Conservation (phyloP, 2,329 filamentous ascomycete genomes). For the Fusarium verticillioides region DNA sequence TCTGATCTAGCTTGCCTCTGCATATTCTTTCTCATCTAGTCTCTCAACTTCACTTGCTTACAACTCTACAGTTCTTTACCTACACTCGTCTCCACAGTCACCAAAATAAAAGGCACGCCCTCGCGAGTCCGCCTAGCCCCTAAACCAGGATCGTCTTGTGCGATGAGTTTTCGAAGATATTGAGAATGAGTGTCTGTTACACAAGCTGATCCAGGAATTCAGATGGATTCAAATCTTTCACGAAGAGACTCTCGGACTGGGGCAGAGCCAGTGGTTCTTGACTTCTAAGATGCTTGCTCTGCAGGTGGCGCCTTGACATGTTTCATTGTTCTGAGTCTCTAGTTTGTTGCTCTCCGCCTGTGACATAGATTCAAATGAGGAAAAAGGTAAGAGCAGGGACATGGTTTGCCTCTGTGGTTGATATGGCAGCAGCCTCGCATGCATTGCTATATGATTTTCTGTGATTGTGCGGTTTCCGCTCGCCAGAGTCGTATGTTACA, state of each 20-base stretch:
- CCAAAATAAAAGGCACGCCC: not conserved
- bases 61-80: no score
- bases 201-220: not conserved
- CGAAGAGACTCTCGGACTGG: not conserved
- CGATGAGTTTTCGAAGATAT: not conserved
- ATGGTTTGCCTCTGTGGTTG: not conserved
- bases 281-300: not conserved
- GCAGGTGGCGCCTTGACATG: not conserved
- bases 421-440: not conserved
- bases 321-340: not conserved
- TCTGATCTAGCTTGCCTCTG: no score
- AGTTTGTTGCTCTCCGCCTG: not conserved
- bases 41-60: not conserved
- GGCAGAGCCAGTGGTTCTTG: not conserved
- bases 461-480: not conserved
- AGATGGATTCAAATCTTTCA: not conserved
- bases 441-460: not conserved
- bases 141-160: not conserved
- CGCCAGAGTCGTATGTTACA: not conserved
- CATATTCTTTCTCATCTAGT: not conserved
- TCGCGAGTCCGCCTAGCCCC: not conserved
- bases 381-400: not conserved
- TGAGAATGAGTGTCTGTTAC: not conserved
- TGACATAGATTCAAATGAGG: not conserved
- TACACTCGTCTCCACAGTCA: not conserved